These are phyloP conservation scores for Beta corolliflora DNA, from an alignment of 179 eudicot species.

Conservation along the genomic window DNA sequence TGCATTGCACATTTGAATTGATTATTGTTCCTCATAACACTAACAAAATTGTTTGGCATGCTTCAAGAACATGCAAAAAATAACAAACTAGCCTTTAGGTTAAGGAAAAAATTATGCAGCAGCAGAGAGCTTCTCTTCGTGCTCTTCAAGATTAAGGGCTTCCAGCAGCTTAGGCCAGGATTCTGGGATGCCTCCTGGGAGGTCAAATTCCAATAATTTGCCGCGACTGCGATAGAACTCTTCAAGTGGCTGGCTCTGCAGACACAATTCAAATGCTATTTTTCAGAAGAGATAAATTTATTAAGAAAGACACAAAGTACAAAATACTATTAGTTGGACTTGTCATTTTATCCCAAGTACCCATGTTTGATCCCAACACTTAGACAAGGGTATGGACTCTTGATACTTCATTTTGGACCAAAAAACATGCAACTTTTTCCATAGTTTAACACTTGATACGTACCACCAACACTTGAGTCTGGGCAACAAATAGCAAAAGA, in stretches of 20 bases:
- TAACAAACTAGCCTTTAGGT: slow-evolving; percentile 4
- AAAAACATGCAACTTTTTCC: no score
- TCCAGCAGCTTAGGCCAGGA: slow-evolving; percentile 95
- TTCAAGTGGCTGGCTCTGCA: slow-evolving; percentile 95
- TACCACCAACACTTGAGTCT: no score
- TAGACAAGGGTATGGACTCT: no score
- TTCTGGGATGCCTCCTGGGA: slow-evolving; percentile 98
- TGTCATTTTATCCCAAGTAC: no score
- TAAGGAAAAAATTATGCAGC: slow-evolving; percentile 43
- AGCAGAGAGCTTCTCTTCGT: slow-evolving; percentile 76
- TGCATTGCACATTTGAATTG: not conserved
- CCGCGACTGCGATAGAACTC: slow-evolving; percentile 73
- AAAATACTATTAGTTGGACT: no score
- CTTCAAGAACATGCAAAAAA: slow-evolving; percentile 48
- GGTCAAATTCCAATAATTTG: slow-evolving; percentile 80
- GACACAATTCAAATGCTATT: not conserved
- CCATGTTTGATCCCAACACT: no score
- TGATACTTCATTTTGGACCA: no score
- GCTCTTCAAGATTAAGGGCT: slow-evolving; percentile 80
- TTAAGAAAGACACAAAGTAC: not conserved
- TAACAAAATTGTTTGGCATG: slow-evolving; percentile 70
- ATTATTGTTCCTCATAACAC: slow-evolving; percentile 9
- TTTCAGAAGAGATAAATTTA: not conserved
- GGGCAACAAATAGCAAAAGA: no score
- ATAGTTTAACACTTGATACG: no score